Base-by-base conservation (phyloP, 352 stramenopile species). In the Plasmopara viticola region DNA sequence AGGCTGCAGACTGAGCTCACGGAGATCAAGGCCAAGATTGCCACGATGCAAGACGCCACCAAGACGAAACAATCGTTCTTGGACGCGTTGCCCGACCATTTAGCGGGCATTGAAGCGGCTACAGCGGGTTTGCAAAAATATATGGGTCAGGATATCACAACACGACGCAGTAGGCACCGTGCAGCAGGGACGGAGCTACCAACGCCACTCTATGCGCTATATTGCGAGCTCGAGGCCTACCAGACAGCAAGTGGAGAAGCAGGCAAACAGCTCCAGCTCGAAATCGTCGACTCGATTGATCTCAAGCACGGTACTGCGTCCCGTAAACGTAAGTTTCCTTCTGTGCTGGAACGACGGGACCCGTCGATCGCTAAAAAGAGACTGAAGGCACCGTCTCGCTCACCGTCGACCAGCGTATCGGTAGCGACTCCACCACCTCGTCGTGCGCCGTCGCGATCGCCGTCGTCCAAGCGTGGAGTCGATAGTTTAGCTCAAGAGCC, bases 151-250 rank as follows among this genome's bases (percentile, higher is more conserved):
- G 72, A 72, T 0, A 65, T 87, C 20, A 68, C 74, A 2, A 56
- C 59, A 6, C 66, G 70, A 46, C 58, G 74, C 10, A 62, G 50
- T 17, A 60, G 64, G 29, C 78, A 87, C 34, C 61, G 68, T 9
- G 48, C 70, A 6, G 81, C 81, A 4, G 75, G 48, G 15, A 28
- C 53, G 28, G 60, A 82, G 51, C 64, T 88, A 0, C 18, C 81
- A 0, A 65, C 74, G 15, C 76, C 81, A 20, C 50, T 91, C 17
- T 91, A 88, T 53, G 66, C 70, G 45, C 51, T 91, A 4, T 91
- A 75, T 43, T 87, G 76, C 45, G 81, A 91, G 51, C 51, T 91
- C 6, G 75, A 91, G 15, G 78, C 76, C 0, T 91, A 89, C 38
- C 64, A 76, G 41, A 72, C 52, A 9, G 74, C 74, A 6, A 86